These are phyloP conservation scores for Fusarium sp. DNA, from an alignment of 2,329 filamentous ascomycete species.

Conservation along the genomic window DNA sequence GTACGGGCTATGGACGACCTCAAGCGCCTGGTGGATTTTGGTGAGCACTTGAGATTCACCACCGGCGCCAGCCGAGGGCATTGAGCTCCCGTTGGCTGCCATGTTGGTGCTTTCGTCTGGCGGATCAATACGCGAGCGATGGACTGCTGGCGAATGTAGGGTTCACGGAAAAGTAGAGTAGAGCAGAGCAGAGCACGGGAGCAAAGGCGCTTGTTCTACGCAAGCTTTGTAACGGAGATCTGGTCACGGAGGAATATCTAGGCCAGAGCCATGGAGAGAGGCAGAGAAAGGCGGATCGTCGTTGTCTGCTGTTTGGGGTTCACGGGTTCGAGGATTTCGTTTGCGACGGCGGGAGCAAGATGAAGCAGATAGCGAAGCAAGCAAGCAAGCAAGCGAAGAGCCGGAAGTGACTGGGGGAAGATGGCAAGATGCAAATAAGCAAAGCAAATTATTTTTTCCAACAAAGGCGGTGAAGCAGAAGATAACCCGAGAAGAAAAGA, in stretches of 20 bases:
- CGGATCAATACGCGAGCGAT: conserved; percentile 14
- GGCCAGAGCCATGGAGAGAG: conserved; percentile 30
- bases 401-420: not conserved
- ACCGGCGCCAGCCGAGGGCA: conserved; percentile 46
- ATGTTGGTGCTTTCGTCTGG: conserved; percentile 36
- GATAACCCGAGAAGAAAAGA: not conserved
- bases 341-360: conserved; percentile 25
- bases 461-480: conserved; percentile 11
- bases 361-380: conserved; percentile 11
- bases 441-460: conserved; percentile 3
- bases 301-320: conserved; percentile 18
- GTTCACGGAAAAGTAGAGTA: conserved; percentile 15
- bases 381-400: conserved; percentile 14
- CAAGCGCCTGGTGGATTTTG: conserved; percentile 83
- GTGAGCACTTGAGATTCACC: conserved; percentile 59
- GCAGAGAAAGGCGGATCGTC: not conserved
- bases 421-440: not conserved
- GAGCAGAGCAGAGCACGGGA: conserved; percentile 19
- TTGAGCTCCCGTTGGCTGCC: conserved; percentile 49
- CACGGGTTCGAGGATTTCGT: conserved; percentile 9
- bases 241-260: conserved; percentile 15
- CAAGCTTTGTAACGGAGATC: conserved; percentile 26
- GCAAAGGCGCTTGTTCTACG: conserved; percentile 29
- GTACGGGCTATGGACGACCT: conserved; percentile 83
- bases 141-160: conserved; percentile 11